These are phyloP conservation scores for Pinus albicaulis DNA, from an alignment of 75 land plant genomes.

Conservation along the genomic window DNA sequence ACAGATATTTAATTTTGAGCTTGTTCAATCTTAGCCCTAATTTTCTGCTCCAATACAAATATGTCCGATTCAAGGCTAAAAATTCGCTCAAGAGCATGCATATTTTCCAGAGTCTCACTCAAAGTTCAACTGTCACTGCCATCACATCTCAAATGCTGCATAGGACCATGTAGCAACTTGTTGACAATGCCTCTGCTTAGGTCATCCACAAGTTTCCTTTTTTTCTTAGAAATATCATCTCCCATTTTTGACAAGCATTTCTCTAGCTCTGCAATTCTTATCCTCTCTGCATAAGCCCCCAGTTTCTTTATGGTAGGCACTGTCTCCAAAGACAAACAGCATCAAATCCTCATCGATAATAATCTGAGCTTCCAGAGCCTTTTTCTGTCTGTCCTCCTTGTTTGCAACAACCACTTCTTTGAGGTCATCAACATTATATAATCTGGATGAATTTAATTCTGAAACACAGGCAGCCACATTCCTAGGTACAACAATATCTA, in stretches of 20 bases:
- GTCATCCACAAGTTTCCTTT: slow-evolving; percentile 39
- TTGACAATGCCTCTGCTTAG: slow-evolving; percentile 55
- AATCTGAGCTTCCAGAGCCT: slow-evolving; percentile 55
- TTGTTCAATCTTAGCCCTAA: slow-evolving; percentile 53
- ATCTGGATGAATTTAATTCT: slow-evolving; percentile 40
- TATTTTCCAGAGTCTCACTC: slow-evolving; percentile 55
- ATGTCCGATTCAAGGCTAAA: slow-evolving; percentile 54
- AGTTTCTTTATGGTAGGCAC: slow-evolving; percentile 61
- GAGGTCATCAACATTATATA: slow-evolving; percentile 76
- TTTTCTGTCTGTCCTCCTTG: slow-evolving; percentile 52
- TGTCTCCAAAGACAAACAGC: slow-evolving; percentile 48
- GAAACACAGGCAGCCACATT: slow-evolving; percentile 82
- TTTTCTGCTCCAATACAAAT: slow-evolving; percentile 57
- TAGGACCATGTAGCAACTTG: slow-evolving; percentile 64
- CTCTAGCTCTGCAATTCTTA: slow-evolving; percentile 40
- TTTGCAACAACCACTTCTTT: slow-evolving; percentile 67
- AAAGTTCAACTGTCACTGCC: slow-evolving; percentile 43
- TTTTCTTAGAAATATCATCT: slow-evolving; percentile 38
- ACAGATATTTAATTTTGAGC: slow-evolving; percentile 3
- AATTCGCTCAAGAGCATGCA: slow-evolving; percentile 69
- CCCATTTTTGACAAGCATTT: slow-evolving; percentile 50
- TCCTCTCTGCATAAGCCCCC: slow-evolving; percentile 50
- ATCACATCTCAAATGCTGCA: slow-evolving; percentile 60
- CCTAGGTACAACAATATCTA: slow-evolving; percentile 94
- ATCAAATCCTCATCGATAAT: slow-evolving; percentile 51